Base-by-base conservation (phyloP, 305 asterid species). In the Vinca major region DNA sequence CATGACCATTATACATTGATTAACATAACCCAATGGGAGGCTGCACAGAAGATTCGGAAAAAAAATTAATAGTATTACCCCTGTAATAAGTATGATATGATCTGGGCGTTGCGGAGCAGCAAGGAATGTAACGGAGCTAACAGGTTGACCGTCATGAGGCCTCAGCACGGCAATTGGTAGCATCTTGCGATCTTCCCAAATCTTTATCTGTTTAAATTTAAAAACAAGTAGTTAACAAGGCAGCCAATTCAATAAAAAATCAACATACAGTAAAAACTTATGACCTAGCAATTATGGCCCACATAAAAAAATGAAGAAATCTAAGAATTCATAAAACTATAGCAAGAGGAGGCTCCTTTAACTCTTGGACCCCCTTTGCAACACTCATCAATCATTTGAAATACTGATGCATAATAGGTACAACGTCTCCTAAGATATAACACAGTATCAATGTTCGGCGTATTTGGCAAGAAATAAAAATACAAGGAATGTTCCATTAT, bases 141-240 rank as follows among this genome's bases (percentile, higher is more conserved):
- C 95, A 72, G 98, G 98, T 37, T 75, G 95, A 26, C 96, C 90
- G 65, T 88, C 96, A 77, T 89, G 91, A 69, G 96, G 96, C 82
- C 86, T 85, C 73, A 88, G 82, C 70, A 92, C 95, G 69, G 96
- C 96, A 67, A 89, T 86, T 36, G 98, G 94, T 37, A 39, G 72
- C 37, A 82, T 70, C 77, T 89, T 91, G 33, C 92, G 84, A 79
- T 91, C 98, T 62, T 88, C 98, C 98, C 98, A 91, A 70, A 91
- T 83, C 76, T 89, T 91, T 61, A 89, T 84, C 98, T 91, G 96
- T 80, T 75, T 1, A 26, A 26, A 26, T 94, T 80, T 75, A 72
- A 39, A 71, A 17, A 61, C 19, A 68, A 67, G 67, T 19, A 78
- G 47, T 45, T 72, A 55, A 78, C 49, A 68, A 4, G 48, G 12